phyloP scores from a whole-genome alignment of 108 stramenopile species.

The Conticribra weissflogii region DNA sequence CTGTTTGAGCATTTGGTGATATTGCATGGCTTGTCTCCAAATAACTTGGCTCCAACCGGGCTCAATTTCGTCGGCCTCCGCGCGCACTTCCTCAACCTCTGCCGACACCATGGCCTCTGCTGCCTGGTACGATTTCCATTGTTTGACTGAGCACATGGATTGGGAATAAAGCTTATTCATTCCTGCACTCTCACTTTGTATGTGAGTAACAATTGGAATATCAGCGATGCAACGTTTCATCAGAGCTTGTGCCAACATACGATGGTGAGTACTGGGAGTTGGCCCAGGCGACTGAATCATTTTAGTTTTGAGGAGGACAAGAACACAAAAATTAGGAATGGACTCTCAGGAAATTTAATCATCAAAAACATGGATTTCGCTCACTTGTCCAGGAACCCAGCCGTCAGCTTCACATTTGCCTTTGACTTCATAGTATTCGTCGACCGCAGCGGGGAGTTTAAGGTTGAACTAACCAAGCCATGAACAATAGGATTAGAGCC shows the following conservation, averaged over 20 bases:
- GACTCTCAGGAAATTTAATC: neutral
- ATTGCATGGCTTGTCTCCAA: slow-evolving; percentile 95
- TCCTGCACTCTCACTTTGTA: slow-evolving; percentile 90
- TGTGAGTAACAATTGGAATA: slow-evolving; percentile 89
- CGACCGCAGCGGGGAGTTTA: slow-evolving; percentile 83
- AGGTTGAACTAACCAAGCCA: slow-evolving; percentile 90
- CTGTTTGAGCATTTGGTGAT: slow-evolving; percentile 88
- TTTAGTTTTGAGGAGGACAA: neutral
- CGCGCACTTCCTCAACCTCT: slow-evolving; percentile 91
- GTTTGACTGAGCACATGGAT: slow-evolving; percentile 90
- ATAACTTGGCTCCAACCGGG: slow-evolving; percentile 90
- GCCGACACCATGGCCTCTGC: slow-evolving; percentile 84
- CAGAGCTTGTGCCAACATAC: slow-evolving; percentile 83
- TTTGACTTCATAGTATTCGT: slow-evolving; percentile 87
- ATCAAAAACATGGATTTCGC: neutral
- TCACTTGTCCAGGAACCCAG: slow-evolving; percentile 76
- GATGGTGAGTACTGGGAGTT: slow-evolving; percentile 53
- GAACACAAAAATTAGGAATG: neutral
- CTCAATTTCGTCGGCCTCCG: slow-evolving; percentile 91
- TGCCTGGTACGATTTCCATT: slow-evolving; percentile 87
- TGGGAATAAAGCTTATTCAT: slow-evolving; percentile 92
- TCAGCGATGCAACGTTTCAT: slow-evolving; percentile 93
- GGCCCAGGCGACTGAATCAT: neutral
- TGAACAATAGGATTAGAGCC: neutral
- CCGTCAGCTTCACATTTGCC: slow-evolving; percentile 71